Evolutionary conservation across 306 rosid species (phyloP), one percentile per base, ranked within the genome.

Genomic region (Trifolium pratense): DNA sequence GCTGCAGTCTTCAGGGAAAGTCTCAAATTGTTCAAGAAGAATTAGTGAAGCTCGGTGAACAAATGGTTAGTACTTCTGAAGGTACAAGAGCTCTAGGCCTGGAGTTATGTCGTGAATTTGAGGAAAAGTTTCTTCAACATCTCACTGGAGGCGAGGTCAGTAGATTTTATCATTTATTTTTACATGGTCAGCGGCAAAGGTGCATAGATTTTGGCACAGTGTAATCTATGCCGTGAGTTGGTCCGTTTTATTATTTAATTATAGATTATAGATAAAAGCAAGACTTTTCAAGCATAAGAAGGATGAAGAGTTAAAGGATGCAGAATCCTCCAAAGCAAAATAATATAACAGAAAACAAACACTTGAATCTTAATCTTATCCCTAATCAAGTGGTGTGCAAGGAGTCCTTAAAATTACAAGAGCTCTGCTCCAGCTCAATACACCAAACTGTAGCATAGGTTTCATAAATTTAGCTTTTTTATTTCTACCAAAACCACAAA

Each of bases 21-120:
- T 89, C 96, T 53, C 99, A 94, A 83, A 29, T 89, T 66, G 96
- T 94, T 79, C 96, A 94, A 86, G 96, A 91, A 48, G 99, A 94
- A 86, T 82, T 94, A 69, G 87, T 89, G 71, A 91, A 87, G 81
- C 86, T 89, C 64, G 99, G 99, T 66, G 99, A 85, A 60, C 91
- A 87, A 79, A 89, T 94, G 97, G 96, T 91, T 66, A 86, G 87
- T 61, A 86, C 87, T 78, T 77, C 96, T 23, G 99, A 94, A 87
- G 99, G 99, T 53, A 91, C 99, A 43, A 88, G 97, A 76, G 96
- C 99, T 65, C 84, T 94, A 79, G 99, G 95, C 76, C 81, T 91
- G 92, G 89, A 94, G 87, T 90, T 94, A 77, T 94, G 99, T 63
- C 99, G 99, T 78, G 99, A 94, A 72, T 94, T 91, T 75, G 99